Evolutionary conservation across 2,329 filamentous ascomycete genomes (phyloP).

Genomic region (Myriosclerotinia curreyana): DNA sequence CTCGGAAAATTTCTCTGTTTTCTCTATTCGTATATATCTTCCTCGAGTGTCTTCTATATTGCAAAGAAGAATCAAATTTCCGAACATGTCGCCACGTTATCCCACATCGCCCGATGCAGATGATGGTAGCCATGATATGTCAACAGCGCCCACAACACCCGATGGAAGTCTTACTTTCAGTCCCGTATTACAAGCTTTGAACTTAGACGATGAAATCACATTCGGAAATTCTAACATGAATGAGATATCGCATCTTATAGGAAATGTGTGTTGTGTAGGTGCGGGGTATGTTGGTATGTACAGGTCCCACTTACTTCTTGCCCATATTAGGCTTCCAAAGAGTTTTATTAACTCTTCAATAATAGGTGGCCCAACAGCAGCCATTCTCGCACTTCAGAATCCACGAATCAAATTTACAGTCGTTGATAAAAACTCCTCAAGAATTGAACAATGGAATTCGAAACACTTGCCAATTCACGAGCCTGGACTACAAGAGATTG

Average conservation of each 20-base stretch:
- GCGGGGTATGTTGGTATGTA: slow-evolving; percentile 71
- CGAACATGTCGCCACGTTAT: slow-evolving; percentile 29
- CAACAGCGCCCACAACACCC: slow-evolving; percentile 47
- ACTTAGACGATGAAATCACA: slow-evolving; percentile 30
- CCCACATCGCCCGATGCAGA: slow-evolving; percentile 35
- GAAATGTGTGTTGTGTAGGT: slow-evolving; percentile 69
- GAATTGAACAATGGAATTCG: slow-evolving; percentile 73
- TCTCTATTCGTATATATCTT: neutral
- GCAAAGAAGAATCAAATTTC: neutral
- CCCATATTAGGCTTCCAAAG: neutral
- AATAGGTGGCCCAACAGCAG: slow-evolving; percentile 67
- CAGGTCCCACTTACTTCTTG: neutral
- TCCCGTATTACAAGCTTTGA: slow-evolving; percentile 41
- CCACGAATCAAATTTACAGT: slow-evolving; percentile 69
- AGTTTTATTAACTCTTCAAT: neutral
- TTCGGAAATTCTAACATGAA: slow-evolving; percentile 15
- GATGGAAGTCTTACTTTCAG: slow-evolving; percentile 46
- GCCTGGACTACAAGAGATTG: slow-evolving; percentile 65
- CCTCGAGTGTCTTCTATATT: neutral
- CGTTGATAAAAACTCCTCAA: slow-evolving; percentile 64
- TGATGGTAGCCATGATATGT: slow-evolving; percentile 37
- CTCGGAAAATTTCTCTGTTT: neutral
- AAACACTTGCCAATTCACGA: slow-evolving; percentile 73
- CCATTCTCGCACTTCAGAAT: slow-evolving; percentile 71
- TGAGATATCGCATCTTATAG: slow-evolving; percentile 38